Base-by-base conservation (phyloP, 2,329 filamentous ascomycete species). In the Tolypocladium ophioglossoides region DNA sequence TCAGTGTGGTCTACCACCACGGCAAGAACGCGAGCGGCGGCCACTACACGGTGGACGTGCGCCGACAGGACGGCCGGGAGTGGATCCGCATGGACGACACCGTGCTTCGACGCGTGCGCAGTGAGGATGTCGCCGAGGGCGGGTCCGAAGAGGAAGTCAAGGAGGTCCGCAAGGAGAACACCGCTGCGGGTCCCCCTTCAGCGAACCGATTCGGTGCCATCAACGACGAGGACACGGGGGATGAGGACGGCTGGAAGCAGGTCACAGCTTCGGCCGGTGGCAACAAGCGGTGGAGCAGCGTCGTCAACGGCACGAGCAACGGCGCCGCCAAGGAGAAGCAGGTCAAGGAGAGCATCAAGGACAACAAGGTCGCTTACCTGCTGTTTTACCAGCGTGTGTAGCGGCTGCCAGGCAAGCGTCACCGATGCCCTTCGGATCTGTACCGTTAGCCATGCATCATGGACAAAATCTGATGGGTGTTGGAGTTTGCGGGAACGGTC, bases 31-130 rank as follows among this genome's bases (percentile, higher is more conserved):
- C 94, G 38, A 95, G 88, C 59, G 91, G 90, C 52, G 94, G 94
- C 4, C 94, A 99, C 69, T 99, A 99, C 70, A 99, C 94, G 1
- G 92, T 95, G n/a, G 94, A 99, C 68, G 87, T 96, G 41, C 84
- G 91, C 55, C 86, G 94, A 52, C 92, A 97, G 70, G 94, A 99
- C 66, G 90, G 87, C n/a, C 83, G 83, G 24, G 91, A 96, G 70
- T 99, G 94, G 94, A 87, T 99, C 54, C 88, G 92, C 53, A 83
- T 99, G 61, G 94, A 99, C 64, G 94, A 99, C 67, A 99, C 94
- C 0, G 75, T 90, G 56, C 91, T 99, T 59, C 84, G 88, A 57
- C 86, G 91, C 41, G 84, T 99, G 38, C 82, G 87, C 53, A 86
- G 85, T 58, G 89, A 96, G 64, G 92, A 97, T 58, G 91, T 97